Evolutionary conservation across 257 asterid genomes (phyloP).

Genomic region (Nicotiana noctiflora): DNA sequence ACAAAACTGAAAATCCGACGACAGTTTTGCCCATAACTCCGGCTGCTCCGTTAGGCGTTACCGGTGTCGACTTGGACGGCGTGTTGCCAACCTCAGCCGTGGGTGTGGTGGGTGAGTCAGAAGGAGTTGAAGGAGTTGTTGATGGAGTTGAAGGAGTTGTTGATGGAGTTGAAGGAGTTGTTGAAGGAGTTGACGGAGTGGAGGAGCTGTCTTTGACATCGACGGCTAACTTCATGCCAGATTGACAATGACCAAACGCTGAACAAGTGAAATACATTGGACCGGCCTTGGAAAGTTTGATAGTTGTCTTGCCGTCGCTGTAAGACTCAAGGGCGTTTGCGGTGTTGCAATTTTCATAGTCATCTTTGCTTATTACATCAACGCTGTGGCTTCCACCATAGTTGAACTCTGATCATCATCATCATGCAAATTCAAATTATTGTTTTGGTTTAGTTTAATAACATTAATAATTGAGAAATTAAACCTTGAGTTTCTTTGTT

Average conservation of each 20-base stretch:
- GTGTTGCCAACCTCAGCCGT: neutral
- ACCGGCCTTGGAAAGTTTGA: constrained; percentile 32
- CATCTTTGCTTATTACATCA: constrained; percentile 30
- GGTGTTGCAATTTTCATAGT: constrained; percentile 30
- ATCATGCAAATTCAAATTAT: neutral
- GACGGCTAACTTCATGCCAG: constrained; percentile 49
- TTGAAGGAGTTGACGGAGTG: constrained; percentile 11
- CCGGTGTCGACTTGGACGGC: neutral
- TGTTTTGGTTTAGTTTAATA: neutral
- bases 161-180: too few relatives aligned
- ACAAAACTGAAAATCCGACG: constrained; percentile 27
- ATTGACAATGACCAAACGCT: constrained; percentile 37
- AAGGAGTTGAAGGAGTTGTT: neutral
- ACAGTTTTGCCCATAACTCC: constrained; percentile 14
- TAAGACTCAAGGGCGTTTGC: constrained; percentile 24
- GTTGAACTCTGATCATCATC: constrained; percentile 48
- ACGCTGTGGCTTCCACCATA: constrained; percentile 41
- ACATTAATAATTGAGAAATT: neutral
- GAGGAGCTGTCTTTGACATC: constrained; percentile 24
- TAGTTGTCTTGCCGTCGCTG: constrained; percentile 33
- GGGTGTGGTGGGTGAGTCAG: neutral
- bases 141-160: too few relatives aligned
- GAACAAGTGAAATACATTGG: constrained; percentile 52
- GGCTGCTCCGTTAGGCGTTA: constrained; percentile 22
- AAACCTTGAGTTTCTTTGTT: neutral